A percentile compares a stretch with the other conserved stretches of the same genome.
phyloP scores from a whole-genome alignment of 768 basidiomycete genomes.

The Strobilomyces confusus region DNA sequence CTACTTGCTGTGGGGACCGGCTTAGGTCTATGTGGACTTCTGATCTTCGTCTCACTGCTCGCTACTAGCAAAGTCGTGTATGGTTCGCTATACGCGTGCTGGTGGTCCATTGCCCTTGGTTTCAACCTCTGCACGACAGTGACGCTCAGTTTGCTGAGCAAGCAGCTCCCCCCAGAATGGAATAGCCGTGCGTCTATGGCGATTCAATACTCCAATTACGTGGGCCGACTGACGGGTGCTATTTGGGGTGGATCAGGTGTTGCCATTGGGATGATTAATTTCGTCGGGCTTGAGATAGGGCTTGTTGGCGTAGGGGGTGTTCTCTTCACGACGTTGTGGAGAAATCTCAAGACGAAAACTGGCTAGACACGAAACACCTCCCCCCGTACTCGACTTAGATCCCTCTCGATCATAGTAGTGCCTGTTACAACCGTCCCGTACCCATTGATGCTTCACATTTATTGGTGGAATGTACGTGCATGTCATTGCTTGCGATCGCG shows the following conservation, averaged over 20 bases:
- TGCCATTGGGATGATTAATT: conserved; percentile 52
- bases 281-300: conserved; percentile 55
- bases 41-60: conserved; percentile 48
- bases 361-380: conserved; percentile 34
- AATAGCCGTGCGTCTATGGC: conserved; percentile 52
- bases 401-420: background rate
- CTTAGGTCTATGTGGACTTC: conserved; percentile 49
- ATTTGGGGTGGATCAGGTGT: conserved; percentile 66
- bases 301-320: conserved; percentile 55
- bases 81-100: conserved; percentile 42
- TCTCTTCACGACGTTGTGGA: conserved; percentile 56
- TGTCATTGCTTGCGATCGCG: background rate
- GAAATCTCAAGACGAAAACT: conserved; percentile 58
- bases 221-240: conserved; percentile 61
- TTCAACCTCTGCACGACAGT: conserved; percentile 72
- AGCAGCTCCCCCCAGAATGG: conserved; percentile 63
- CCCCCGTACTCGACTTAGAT: background rate
- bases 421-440: background rate
- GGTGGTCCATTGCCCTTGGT: conserved; percentile 56
- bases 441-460: background rate
- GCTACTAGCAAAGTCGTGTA: conserved; percentile 39
- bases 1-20: conserved; percentile 50
- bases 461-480: background rate
- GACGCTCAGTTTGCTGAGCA: conserved; percentile 62
- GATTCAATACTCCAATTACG: conserved; percentile 68